Evolutionary conservation across 106 monocot species (phyloP), one percentile per base, ranked within the genome.

Genomic region (Apostasia shenzhenica): DNA sequence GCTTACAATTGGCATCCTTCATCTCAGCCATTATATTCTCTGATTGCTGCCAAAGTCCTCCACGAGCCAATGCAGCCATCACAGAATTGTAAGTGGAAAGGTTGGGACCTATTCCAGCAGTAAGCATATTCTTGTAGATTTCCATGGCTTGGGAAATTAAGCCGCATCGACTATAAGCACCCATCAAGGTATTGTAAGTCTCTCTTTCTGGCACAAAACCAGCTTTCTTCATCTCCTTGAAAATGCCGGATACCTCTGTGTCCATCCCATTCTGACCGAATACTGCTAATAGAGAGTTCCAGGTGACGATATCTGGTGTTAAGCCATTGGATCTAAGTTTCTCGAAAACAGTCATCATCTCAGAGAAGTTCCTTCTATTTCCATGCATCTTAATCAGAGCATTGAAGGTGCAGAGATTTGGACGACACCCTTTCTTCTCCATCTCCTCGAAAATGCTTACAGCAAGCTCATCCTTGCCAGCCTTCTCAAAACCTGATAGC

Each of bases 161-260:
- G 5, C 99, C 99, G 70, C 90, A 99, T 13, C 99, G 90, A 53
- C 99, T 99, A 68, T 90, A 99, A 53, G 99, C 89, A 78, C 86
- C 78, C 60, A 99, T 99, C 68, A 99, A 63, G 4, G 99, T 88
- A 80, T 93, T 93, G 67, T 88, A 99, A 13, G 99, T 99, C 9
- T 93, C 87, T 62, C 99, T 90, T 75, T 93, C 93, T 3, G 99
- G 99, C 41, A 99, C 77, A 80, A 85, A 99, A 4, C 99, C 99
- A 7, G 99, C 89, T 55, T 81, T 87, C 76, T 90, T 99, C 99
- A 99, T 99, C 78, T 99, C 99, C 80, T 93, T 99, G 62, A 99
- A 99, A 14, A 99, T 77, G 49, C 85, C 83, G 1, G 85, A 83
- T 1, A 99, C 83, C 73, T 99, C 93, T 0, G 84, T 68, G 3